phyloP scores from a whole-genome alignment of 208 protist genomes.

The Leishmania martiniquensis region DNA sequence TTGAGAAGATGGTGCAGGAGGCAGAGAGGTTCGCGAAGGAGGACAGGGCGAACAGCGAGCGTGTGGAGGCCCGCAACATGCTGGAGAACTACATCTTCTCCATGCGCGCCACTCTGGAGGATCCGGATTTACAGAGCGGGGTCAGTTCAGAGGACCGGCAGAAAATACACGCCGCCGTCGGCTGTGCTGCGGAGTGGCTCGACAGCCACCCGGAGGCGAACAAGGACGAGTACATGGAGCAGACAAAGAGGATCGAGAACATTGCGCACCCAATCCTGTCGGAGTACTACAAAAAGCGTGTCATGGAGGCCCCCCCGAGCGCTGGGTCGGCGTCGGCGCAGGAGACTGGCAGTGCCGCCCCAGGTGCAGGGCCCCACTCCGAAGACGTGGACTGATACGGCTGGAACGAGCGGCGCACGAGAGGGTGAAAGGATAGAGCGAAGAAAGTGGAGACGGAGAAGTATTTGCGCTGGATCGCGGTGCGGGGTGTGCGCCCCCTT shows the following conservation, averaged over 20 bases:
- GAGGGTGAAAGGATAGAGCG: not conserved
- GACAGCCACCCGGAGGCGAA: constrained; percentile 59
- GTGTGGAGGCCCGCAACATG: constrained; percentile 93
- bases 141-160: constrained; percentile 51
- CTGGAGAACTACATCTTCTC: constrained; percentile 92
- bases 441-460: constrained; percentile 4
- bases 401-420: not conserved
- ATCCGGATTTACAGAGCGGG: constrained; percentile 55
- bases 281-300: constrained; percentile 93
- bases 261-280: constrained; percentile 94
- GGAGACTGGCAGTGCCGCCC: constrained; percentile 1
- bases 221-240: constrained; percentile 95
- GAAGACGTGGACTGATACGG: constrained; percentile 61
- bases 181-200: constrained; percentile 56
- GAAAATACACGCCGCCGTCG: constrained; percentile 56
- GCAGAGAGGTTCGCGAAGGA: constrained; percentile 94
- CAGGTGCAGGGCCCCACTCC: constrained; percentile 25
- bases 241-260: constrained; percentile 92
- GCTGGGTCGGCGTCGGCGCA: constrained; percentile 12
- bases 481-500: not conserved
- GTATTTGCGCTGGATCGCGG: too few species aligned
- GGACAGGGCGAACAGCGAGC: constrained; percentile 84
- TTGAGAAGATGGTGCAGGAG: constrained; percentile 96
- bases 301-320: constrained; percentile 60
- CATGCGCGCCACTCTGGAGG: constrained; percentile 65